Conservation (phyloP, 208 protist species). For the Leishmania major region DNA sequence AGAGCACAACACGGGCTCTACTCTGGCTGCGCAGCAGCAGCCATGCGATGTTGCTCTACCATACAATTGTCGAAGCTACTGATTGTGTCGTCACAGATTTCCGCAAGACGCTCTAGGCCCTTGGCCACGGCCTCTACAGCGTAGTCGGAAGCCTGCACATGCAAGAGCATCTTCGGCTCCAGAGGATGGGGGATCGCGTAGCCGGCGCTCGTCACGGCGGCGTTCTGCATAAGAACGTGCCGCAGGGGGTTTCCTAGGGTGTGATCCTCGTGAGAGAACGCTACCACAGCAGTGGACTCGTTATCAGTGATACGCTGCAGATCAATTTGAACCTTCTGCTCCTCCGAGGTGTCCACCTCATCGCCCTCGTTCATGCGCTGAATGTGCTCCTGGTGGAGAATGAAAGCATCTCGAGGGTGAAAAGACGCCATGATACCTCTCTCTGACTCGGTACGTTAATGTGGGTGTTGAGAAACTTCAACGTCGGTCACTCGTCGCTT, state of each 20-base stretch:
- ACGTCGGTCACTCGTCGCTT: background rate
- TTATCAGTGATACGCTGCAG: slow-evolving; percentile 79
- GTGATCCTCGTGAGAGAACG: slow-evolving; percentile 92
- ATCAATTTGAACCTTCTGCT: slow-evolving; percentile 90
- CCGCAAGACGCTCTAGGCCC: slow-evolving; percentile 80
- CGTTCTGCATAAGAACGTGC: slow-evolving; percentile 93
- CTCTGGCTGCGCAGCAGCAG: slow-evolving; percentile 20
- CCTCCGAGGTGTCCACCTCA: slow-evolving; percentile 89
- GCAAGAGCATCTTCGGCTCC: slow-evolving; percentile 93
- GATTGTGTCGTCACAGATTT: slow-evolving; percentile 80
- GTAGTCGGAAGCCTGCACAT: slow-evolving; percentile 90
- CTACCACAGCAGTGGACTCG: slow-evolving; percentile 78
- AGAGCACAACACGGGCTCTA: background rate
- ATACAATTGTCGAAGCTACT: slow-evolving; percentile 79
- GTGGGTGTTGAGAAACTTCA: background rate
- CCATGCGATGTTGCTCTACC: slow-evolving; percentile 36
- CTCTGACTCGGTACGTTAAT: background rate
- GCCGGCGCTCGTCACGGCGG: slow-evolving; percentile 84
- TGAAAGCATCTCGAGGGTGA: slow-evolving; percentile 83
- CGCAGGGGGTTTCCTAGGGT: slow-evolving; percentile 93
- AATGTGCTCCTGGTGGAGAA: slow-evolving; percentile 88
- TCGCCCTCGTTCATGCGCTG: slow-evolving; percentile 90
- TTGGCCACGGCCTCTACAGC: slow-evolving; percentile 82
- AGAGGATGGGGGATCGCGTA: slow-evolving; percentile 95
- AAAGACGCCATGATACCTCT: slow-evolving; percentile 50